phyloP scores from a whole-genome alignment of 1,139 yeast genomes.

The Blastobotrys petasosporus region DNA sequence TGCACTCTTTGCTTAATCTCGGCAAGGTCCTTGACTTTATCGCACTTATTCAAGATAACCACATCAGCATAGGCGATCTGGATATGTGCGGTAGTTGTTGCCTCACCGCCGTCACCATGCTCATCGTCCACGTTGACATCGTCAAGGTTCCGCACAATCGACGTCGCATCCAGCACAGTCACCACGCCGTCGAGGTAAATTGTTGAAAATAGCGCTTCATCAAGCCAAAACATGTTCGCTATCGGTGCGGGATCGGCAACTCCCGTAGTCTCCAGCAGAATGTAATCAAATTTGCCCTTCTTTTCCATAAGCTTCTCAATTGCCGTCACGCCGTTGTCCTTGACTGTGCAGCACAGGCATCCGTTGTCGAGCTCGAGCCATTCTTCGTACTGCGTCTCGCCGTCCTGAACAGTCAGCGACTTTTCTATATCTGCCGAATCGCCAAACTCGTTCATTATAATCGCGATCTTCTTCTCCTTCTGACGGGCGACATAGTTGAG shows the following conservation, averaged over 20 bases:
- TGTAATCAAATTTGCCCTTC: conserved; percentile 75
- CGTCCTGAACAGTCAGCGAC: conserved; percentile 69
- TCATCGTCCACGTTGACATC: conserved; percentile 61
- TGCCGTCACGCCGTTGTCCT: conserved; percentile 90
- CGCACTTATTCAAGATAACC: conserved; percentile 71
- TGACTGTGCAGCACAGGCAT: conserved; percentile 92
- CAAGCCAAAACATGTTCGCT: conserved; percentile 96
- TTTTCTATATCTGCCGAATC: conserved; percentile 76
- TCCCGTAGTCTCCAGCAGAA: conserved; percentile 89
- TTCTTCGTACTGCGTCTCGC: conserved; percentile 58
- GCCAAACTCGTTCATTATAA: conserved; percentile 66
- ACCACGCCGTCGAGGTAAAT: conserved; percentile 90
- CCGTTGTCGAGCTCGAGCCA: conserved; percentile 97
- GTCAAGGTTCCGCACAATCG: conserved; percentile 59
- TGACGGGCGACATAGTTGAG: conserved; percentile 65
- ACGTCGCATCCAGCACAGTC: conserved; percentile 80
- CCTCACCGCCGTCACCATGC: conserved; percentile 44
- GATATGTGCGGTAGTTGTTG: conserved; percentile 76
- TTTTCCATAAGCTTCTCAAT: conserved; percentile 79
- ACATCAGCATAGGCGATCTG: conserved; percentile 90
- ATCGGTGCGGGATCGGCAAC: conserved; percentile 97
- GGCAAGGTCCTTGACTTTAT: conserved; percentile 37
- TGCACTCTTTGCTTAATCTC: conserved; percentile 38
- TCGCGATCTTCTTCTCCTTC: conserved; percentile 71
- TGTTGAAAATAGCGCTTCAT: conserved; percentile 75